Base-by-base conservation (phyloP, 345 rosid species). In the Boechera stricta region DNA sequence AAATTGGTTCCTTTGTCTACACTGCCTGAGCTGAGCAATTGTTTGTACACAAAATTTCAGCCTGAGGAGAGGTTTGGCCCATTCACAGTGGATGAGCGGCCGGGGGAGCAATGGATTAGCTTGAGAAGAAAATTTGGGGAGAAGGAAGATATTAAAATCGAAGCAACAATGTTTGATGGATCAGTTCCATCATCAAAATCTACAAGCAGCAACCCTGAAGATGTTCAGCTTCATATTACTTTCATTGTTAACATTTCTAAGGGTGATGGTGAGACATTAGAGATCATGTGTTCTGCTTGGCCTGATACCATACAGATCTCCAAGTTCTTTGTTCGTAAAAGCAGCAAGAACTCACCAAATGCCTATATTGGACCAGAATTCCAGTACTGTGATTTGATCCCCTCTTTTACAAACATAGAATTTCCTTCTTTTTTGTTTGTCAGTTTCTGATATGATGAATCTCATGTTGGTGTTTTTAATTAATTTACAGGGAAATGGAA, bases 111-210 rank as follows among this genome's bases (percentile, higher is more conserved):
- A 53, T 92, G 97, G 97, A 81, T 92, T 77, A 86, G 81, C 68
- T 64, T 94, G 87, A 84, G 61, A 67, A 87, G 90, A 71, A 86
- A 81, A 74, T 92, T 72, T 71, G 84, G 83, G 52, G 88, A 76
- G 13, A 84, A 71, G n/a, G 97, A 90, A 80, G 91, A 88, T 71
- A 86, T 94, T 55, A 87, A 82, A 62, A 83, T 94, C 32, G 97
- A 92, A 83, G 97, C 91, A 33, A 94, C 95, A 63, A 84, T 92
- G 91, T 87, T 94, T 77, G 93, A 92, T 80, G 97, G 87, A 61
- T 85, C 87, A 5, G 31, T 86, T 75, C 86, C 97, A 15, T 52
- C 71, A 55, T 70, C 90, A 16, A 81, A 84, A 73, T 58, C 84
- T 29, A 52, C 56, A 28, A 81, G 24, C 49, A 73, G 24, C 29